Evolutionary conservation across 2,329 filamentous ascomycete species (phyloP), one percentile per base, ranked within the genome.

Genomic region (Fusarium sp.): DNA sequence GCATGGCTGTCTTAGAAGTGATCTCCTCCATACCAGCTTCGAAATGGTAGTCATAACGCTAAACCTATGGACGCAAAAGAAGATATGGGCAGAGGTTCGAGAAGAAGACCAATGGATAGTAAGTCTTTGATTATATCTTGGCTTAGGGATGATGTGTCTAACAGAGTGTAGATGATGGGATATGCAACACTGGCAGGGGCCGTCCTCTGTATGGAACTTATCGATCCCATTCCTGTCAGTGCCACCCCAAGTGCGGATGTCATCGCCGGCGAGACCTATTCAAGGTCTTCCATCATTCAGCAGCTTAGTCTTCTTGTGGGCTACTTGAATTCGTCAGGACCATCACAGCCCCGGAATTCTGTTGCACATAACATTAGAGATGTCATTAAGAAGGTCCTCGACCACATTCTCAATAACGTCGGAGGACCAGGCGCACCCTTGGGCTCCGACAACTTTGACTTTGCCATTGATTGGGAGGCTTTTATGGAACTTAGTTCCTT

Each of bases 301-400:
- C 52, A 55, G 3, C 52, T 55, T 1, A 55, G 52, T 1, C 43
- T 50, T 10, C 10, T 55, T 1, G 9, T 55, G 31, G 18, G 52
- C 3, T 55, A 55, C 34, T 15, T 55, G 1, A 55, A 55, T 11
- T 49, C 42, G 4, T 49, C 52, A 10, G 49, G 31, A 1, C 10
- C 52, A 1, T 55, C 31, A 1, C 52, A 55, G 14, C 13, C 28
- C 5, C 14, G 18, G 1, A 28, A 31, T 5, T 58, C 57, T 2
- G 49, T 46, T 5, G 39, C 57, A 1, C 52, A 58, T 3, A 58
- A 58, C 10, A 22, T 28, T 1, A 33, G 34, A 0, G 20, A 15
- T 0, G 52, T 58, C 1, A 58, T 59, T 1, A 59, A 48, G 18
- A 48, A 48, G 52, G 40, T 58, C 2, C 34, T 59, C 5, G 57